These are phyloP conservation scores for Neocallimastix lanati DNA, from an alignment of 192 early-diverging fungal species.

Conservation along the genomic window DNA sequence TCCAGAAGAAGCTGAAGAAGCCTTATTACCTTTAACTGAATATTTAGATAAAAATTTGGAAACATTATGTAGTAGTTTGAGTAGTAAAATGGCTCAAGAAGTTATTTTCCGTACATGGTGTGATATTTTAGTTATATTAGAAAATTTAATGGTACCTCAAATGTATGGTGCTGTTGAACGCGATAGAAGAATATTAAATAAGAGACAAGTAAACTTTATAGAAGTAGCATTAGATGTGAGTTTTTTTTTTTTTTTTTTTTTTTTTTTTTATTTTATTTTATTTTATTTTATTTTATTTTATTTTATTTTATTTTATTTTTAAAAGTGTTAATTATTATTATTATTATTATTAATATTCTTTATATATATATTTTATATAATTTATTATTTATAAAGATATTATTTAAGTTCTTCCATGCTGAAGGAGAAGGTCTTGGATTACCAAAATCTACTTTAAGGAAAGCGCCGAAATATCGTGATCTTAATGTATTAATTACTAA, in stretches of 20 bases:
- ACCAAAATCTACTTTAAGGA: constrained; percentile 8
- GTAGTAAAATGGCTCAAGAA: constrained; percentile 38
- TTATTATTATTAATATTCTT: no score
- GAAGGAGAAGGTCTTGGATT: constrained; percentile 23
- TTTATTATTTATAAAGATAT: constrained; percentile 4
- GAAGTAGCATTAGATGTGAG: not conserved
- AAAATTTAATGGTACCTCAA: constrained; percentile 49
- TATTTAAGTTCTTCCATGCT: constrained; percentile 29
- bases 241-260: not conserved
- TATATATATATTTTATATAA: no score
- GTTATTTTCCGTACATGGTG: constrained; percentile 53
- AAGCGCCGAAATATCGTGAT: constrained; percentile 17
- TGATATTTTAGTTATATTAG: constrained; percentile 45
- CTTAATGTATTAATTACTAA: constrained; percentile 9
- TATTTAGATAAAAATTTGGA: constrained; percentile 60
- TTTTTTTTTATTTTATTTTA: no score
- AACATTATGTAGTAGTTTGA: constrained; percentile 43
- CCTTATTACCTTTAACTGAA: constrained; percentile 47
- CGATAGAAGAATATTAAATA: constrained; percentile 20
- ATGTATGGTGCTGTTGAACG: constrained; percentile 28
- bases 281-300: no score
- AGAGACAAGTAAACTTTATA: constrained; percentile 18
- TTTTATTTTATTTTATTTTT: no score
- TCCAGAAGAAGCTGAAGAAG: constrained; percentile 37
- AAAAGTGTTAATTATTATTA: no score